phyloP scores from a whole-genome alignment of 2,329 filamentous ascomycete species.

The Pleomassaria siparia region DNA sequence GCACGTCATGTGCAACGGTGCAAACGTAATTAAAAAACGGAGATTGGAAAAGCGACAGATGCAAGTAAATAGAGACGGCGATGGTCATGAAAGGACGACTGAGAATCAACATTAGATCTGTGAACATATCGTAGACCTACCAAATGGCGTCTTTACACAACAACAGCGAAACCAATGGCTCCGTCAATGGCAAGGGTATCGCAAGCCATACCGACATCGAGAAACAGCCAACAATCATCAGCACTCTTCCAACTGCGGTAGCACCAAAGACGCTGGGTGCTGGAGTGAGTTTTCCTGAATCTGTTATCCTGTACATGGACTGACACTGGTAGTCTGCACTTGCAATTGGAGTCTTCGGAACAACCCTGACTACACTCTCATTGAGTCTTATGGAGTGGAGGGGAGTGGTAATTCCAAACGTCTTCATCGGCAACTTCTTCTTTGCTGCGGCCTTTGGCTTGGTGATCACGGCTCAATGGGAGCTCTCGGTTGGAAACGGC shows the following conservation, averaged over 20 bases:
- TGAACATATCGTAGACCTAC: no score
- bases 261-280: slow-evolving; percentile 14
- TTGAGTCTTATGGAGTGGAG: slow-evolving; percentile 59
- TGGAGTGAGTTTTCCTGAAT: not conserved
- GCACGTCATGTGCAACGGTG: not conserved
- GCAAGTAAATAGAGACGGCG: no score
- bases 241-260: not conserved
- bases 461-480: slow-evolving; percentile 59
- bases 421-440: slow-evolving; percentile 59
- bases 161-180: no score
- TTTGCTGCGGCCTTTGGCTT: slow-evolving; percentile 55
- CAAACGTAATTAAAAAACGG: slow-evolving; percentile 3
- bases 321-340: slow-evolving; percentile 45
- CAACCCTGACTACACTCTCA: slow-evolving; percentile 57
- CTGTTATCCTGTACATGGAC: not conserved
- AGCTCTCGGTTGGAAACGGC: slow-evolving; percentile 55
- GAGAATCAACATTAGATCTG: no score
- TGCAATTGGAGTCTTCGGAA: slow-evolving; percentile 57
- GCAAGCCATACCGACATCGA: slow-evolving; percentile 14
- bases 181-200: slow-evolving; percentile 9
- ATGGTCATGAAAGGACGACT: no score
- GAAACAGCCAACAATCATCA: slow-evolving; percentile 15
- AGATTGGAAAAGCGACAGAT: not conserved
- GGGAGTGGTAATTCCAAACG: slow-evolving; percentile 53
- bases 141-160: no score